Evolutionary conservation across 2,329 filamentous ascomycete genomes (phyloP), one percentile per base, ranked within the genome.

Genomic region (Samsoniella hepiali): DNA sequence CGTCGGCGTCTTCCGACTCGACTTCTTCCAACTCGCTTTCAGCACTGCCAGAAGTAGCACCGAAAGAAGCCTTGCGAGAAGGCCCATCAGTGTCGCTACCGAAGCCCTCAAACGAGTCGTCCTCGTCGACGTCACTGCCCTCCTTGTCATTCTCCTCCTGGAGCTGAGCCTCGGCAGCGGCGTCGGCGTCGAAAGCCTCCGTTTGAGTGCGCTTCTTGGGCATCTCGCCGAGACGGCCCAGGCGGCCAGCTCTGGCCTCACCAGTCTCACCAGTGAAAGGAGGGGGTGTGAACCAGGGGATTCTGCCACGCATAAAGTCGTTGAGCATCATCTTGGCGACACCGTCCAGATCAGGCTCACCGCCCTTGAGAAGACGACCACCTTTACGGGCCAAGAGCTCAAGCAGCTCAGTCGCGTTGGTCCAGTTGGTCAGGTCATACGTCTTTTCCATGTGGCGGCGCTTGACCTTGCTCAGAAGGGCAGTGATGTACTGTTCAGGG

Each of bases 241-340:
- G 85, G 54, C 93, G 86, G 5, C 91, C 91, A 66, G 88, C 85
- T n/a, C 88, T 77, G 44, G 76, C 78, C 38, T 79, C 78, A 11
- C 77, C 77, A 15, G 78, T 80, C 38, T 83, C 82, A 7, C 84
- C 83, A 3, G 79, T 78, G 15, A 78, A 80, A 2, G 93, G 92
- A 10, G 93, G 88, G 9, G 92, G 88, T 0, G 91, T 95, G 72
- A 93, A 99, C 95, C 96, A 99, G 1, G 95, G 95, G 32, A 98
- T 91, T 77, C 94, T 97, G 63, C 95, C 95, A 67, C 95, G 82
- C 72, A 98, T 86, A 74, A 98, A 99, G 73, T 99, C 95, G 71
- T 97, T 98, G 65, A 99, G 79, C 1, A 99, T 90, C 87, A 97
- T 97, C 77, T 97, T 97, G 1, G 95, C 95, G 55, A 97, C 93